Evolutionary conservation across 1,284 basidiomycete species (phyloP).

Genomic region (Ustilago tritici): DNA sequence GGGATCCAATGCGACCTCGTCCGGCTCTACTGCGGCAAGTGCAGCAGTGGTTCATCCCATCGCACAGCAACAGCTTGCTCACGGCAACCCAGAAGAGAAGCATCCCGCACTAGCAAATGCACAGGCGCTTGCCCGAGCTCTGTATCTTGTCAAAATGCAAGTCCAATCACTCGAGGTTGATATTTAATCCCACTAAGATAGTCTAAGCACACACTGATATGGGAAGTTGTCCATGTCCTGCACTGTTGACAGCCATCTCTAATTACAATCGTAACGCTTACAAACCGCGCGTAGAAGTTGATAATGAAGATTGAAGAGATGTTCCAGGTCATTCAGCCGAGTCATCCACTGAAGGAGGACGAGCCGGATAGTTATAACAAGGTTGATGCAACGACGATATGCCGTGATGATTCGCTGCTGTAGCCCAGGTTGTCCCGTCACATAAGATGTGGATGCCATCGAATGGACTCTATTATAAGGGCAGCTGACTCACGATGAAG

Average conservation of each 20-base stretch:
- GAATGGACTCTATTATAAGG: slow-evolving; percentile 21
- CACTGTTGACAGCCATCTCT: not conserved
- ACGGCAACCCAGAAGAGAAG: slow-evolving; percentile 45
- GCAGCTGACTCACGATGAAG: slow-evolving; percentile 8
- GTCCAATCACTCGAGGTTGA: slow-evolving; percentile 34
- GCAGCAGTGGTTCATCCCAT: slow-evolving; percentile 18
- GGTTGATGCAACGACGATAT: slow-evolving; percentile 30
- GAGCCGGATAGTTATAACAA: slow-evolving; percentile 46
- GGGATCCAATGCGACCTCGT: not conserved
- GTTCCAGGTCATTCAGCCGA: slow-evolving; percentile 46
- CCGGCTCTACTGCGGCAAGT: not conserved
- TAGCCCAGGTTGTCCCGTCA: slow-evolving; percentile 29
- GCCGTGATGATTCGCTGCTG: slow-evolving; percentile 12
- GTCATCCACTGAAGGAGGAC: slow-evolving; percentile 24
- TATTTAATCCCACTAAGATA: slow-evolving; percentile 8
- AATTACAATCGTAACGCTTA: not conserved
- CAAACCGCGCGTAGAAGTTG: not conserved
- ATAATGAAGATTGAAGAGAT: slow-evolving; percentile 3
- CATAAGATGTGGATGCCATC: slow-evolving; percentile 20
- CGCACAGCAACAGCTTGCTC: slow-evolving; percentile 29
- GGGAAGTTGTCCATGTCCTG: not conserved
- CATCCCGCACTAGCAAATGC: slow-evolving; percentile 53
- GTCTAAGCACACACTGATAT: not conserved
- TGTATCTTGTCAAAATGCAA: slow-evolving; percentile 53
- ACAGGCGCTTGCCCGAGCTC: slow-evolving; percentile 39